Base-by-base conservation (phyloP, 306 rosid species). In the Malus fusca region DNA sequence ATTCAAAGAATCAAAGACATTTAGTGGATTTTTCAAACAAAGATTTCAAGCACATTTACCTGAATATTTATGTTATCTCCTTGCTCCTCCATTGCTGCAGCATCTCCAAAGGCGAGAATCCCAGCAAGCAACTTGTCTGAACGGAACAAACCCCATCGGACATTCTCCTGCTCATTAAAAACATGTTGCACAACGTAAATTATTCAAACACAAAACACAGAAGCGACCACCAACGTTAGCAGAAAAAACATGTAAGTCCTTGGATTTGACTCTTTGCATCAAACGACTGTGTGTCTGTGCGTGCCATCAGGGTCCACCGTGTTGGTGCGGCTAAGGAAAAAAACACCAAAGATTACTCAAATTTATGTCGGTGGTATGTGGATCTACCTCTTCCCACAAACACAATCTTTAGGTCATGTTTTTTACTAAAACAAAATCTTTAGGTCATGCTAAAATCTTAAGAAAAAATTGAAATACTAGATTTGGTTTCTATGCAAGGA, bases 71-170 rank as follows among this genome's bases (percentile, higher is more conserved):
- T 26, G 30, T 48, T 40, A 19, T 33, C 42, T 17, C 74, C 37
- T 61, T 7, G 46, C 26, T 63, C 19, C 65, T 61, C 23, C 28
- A 51, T 61, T 8, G 52, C 37, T 21, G 73, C 59, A 72, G 74
- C 82, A 58, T 72, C 74, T 77, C 61, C 21, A 6, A 48, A 56
- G 46, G 70, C 59, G 46, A 80, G 77, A 66, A 68, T 65, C 79
- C 66, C 13, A 61, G 14, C 83, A 80, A 61, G 25, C 83, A 80
- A 74, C n/a, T 74, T 48, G 79, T 22, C 46, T 58, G 19, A 37
- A 60, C 53, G 67, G 52, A 53, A 61, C 25, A 25, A 58, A 46
- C 59, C 64, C 68, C 71, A 25, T 53, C 14, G 8, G 64, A 31
- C 12, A 48, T 5, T 42, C 68, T 56, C 66, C 23, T 72, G 75